Evolutionary conservation across 805 yeast species (phyloP).

Genomic region (Saturnispora halmiae): DNA sequence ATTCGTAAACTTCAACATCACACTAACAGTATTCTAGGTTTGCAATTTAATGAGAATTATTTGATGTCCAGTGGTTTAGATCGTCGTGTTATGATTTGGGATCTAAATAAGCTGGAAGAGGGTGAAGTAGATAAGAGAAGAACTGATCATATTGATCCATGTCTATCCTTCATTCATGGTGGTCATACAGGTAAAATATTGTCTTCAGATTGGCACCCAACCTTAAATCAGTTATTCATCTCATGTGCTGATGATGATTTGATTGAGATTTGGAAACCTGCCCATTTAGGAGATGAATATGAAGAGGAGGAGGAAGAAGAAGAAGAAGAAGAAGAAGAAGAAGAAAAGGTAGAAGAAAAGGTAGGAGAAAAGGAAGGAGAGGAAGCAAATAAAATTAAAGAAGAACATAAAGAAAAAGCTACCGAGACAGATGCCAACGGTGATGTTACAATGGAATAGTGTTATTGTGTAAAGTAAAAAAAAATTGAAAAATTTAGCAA

Average conservation of each 20-base stretch:
- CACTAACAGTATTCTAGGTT: slow-evolving; percentile 42
- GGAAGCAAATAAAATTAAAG: slow-evolving; percentile 2
- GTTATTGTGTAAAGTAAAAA: not conserved
- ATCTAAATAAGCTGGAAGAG: slow-evolving; percentile 48
- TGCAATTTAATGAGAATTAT: slow-evolving; percentile 38
- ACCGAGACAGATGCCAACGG: too few relatives aligned
- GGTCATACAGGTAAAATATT: slow-evolving; percentile 70
- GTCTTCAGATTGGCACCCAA: slow-evolving; percentile 62
- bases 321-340: slow-evolving; percentile 26
- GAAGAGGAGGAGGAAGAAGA: slow-evolving; percentile 34
- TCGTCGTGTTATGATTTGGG: slow-evolving; percentile 69
- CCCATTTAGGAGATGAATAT: slow-evolving; percentile 35
- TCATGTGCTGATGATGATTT: slow-evolving; percentile 70
- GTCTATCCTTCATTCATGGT: slow-evolving; percentile 71
- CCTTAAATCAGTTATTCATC: slow-evolving; percentile 46
- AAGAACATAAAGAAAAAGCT: too few relatives aligned
- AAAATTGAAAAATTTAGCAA: slow-evolving; percentile 5
- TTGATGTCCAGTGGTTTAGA: slow-evolving; percentile 57
- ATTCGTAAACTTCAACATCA: slow-evolving; percentile 65
- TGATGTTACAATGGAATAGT: slow-evolving; percentile 6
- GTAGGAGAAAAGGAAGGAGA: slow-evolving; percentile 20
- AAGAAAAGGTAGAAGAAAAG: slow-evolving; percentile 13
- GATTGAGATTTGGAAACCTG: slow-evolving; percentile 69
- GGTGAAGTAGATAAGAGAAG: slow-evolving; percentile 47
- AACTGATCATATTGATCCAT: slow-evolving; percentile 60